Evolutionary conservation across 495 filamentous ascomycete species (phyloP).

Genomic region (Xylaria curta): DNA sequence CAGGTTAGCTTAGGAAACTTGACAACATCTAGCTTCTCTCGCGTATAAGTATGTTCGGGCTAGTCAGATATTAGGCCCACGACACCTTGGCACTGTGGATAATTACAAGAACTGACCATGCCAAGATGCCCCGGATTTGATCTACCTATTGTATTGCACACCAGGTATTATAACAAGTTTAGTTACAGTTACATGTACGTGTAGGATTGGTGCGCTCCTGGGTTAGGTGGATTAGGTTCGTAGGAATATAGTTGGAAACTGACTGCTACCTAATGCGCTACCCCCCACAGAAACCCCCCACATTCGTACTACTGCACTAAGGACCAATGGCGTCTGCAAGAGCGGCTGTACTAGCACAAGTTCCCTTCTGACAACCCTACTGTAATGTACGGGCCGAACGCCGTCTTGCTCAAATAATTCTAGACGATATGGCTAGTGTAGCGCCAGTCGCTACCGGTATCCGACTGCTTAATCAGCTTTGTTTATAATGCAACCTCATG

Average conservation of each 20-base stretch:
- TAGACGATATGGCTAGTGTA: not conserved
- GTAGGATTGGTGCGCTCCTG: too few relatives aligned
- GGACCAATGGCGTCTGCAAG: not conserved
- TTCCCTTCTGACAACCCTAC: not conserved
- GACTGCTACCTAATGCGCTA: too few relatives aligned
- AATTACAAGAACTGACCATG: not conserved
- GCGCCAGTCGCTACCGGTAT: not conserved
- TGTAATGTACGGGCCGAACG: not conserved
- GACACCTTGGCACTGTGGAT: not conserved
- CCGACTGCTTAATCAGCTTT: not conserved
- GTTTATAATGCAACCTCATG: not conserved
- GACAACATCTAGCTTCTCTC: not conserved
- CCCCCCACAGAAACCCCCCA: too few relatives aligned
- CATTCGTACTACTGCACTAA: too few relatives aligned
- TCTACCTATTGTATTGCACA: not conserved
- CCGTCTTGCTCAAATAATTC: not conserved
- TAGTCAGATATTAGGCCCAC: not conserved
- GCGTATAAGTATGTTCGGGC: not conserved
- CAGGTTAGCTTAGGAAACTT: not conserved
- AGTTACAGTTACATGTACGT: too few relatives aligned
- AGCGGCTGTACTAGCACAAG: not conserved
- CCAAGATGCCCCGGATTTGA: not conserved
- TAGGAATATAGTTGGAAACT: not conserved
- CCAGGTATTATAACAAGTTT: too few relatives aligned
- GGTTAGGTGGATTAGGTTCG: not conserved